A percentile compares a stretch with the other conserved stretches of the same genome.
Evolutionary conservation across 352 stramenopile genomes (phyloP).

Genomic region (Thalassiosira livingstoniorum): DNA sequence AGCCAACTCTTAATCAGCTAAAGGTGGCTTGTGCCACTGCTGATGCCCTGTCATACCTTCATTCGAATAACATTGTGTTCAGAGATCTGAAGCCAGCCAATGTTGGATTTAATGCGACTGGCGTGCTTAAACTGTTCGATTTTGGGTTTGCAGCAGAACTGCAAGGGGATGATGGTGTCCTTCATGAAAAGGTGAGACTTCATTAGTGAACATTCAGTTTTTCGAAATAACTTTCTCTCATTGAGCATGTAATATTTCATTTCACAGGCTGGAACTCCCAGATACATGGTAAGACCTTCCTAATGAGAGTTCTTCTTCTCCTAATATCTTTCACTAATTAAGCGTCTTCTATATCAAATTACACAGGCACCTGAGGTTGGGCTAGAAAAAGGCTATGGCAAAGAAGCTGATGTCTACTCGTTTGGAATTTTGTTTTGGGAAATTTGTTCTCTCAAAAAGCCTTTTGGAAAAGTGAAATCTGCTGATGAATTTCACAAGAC

Average conservation of each 20-base stretch:
- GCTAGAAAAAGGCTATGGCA: constrained; percentile 57
- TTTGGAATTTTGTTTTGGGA: constrained; percentile 80
- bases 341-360: too few species aligned
- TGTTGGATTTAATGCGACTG: constrained; percentile 91
- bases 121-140: constrained; percentile 94
- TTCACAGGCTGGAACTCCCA: too few species aligned
- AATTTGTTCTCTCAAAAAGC: constrained; percentile 70
- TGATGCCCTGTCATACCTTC: constrained; percentile 91
- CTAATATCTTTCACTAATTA: too few species aligned
- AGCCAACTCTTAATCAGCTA: constrained; percentile 7
- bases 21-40: constrained; percentile 90
- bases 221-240: too few species aligned
- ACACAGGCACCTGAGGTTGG: constrained; percentile 62
- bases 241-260: too few species aligned
- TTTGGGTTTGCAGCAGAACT: constrained; percentile 87
- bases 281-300: too few species aligned
- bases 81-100: constrained; percentile 90
- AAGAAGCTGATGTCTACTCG: constrained; percentile 88
- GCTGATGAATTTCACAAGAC: constrained; percentile 26
- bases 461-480: constrained; percentile 56
- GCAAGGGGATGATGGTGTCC: constrained; percentile 9
- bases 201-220: too few species aligned
- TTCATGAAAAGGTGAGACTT: neutral
- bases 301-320: too few species aligned
- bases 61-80: constrained; percentile 90